Percentiles rank a stretch among this genome's conserved stretches.
Conservation (phyloP, 148 eudicot genomes). For the Rhododendron simsii region DNA sequence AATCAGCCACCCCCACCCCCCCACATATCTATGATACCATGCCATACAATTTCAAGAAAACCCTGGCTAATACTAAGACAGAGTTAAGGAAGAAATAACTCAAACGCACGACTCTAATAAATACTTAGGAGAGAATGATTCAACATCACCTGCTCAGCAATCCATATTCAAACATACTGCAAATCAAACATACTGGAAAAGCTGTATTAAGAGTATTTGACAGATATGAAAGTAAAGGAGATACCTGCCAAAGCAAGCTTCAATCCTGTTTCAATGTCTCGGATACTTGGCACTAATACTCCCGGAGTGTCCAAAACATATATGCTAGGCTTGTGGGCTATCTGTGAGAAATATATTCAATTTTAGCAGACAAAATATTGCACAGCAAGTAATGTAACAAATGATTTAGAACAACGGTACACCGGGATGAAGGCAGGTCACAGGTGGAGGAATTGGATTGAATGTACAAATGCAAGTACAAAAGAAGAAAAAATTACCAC, state of each 20-base stretch:
- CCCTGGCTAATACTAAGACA: not conserved
- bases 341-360: conserved; percentile 38
- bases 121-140: not conserved
- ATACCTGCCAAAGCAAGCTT: conserved; percentile 89
- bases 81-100: not conserved
- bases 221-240: not conserved
- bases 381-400: not conserved
- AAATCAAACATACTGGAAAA: not conserved
- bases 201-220: not conserved
- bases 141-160: not conserved
- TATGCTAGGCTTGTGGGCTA: conserved; percentile 94
- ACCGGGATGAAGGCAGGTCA: not conserved
- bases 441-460: not conserved
- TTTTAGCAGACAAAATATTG: not conserved
- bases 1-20: not conserved
- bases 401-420: not conserved
- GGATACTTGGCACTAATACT: conserved; percentile 87
- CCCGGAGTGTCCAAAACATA: conserved; percentile 97
- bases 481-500: not conserved
- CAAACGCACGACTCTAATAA: not conserved
- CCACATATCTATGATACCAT: not conserved
- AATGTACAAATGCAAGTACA: not conserved
- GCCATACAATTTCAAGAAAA: not conserved
- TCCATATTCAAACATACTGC: not conserved
- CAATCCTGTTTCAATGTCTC: conserved; percentile 86